A percentile compares a stretch with the other conserved stretches of the same genome.
Conservation (phyloP, 2,329 filamentous ascomycete genomes). For the Diplodia sapinea region DNA sequence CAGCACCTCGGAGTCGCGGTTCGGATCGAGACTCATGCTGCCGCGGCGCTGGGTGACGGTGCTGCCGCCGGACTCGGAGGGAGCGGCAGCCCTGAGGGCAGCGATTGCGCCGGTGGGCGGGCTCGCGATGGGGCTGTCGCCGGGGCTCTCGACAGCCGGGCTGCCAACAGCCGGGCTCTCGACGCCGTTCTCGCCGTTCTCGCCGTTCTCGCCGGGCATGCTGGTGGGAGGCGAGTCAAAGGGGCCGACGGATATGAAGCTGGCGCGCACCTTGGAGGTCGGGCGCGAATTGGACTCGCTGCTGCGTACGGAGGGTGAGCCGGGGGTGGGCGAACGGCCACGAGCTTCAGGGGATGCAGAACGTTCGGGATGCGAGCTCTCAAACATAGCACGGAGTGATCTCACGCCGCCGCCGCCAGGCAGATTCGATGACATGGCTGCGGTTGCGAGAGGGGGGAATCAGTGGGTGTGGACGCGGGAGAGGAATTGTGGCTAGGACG, state of each 20-base stretch:
- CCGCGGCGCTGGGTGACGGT: conserved; percentile 44
- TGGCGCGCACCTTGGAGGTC: conserved; percentile 54
- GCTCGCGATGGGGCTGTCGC: conserved; percentile 17
- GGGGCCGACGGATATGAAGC: conserved; percentile 55
- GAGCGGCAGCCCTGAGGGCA: background rate
- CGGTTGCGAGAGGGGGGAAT: conserved; percentile 29
- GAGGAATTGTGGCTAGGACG: conserved; percentile 2
- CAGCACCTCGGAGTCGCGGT: conserved; percentile 42
- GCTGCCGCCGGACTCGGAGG: conserved; percentile 14
- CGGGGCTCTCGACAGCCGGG: conserved; percentile 28
- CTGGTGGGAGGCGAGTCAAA: conserved; percentile 34
- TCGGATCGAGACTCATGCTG: conserved; percentile 52
- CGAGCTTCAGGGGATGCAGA: conserved; percentile 48
- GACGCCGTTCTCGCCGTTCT: conserved; percentile 33
- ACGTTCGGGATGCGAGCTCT: conserved; percentile 45
- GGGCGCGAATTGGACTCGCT: conserved; percentile 43
- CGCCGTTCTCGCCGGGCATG: conserved; percentile 33
- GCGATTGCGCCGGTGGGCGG: conserved; percentile 9
- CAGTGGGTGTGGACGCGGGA: conserved; percentile 14
- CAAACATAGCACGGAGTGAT: conserved; percentile 58
- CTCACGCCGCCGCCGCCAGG: conserved; percentile 52
- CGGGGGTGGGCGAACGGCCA: conserved; percentile 51
- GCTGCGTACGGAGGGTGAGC: conserved; percentile 35
- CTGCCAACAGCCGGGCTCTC: conserved; percentile 37
- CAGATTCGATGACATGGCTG: conserved; percentile 55